Evolutionary conservation across 192 early-diverging fungal species (phyloP).

Genomic region (Gonapodya prolifera): DNA sequence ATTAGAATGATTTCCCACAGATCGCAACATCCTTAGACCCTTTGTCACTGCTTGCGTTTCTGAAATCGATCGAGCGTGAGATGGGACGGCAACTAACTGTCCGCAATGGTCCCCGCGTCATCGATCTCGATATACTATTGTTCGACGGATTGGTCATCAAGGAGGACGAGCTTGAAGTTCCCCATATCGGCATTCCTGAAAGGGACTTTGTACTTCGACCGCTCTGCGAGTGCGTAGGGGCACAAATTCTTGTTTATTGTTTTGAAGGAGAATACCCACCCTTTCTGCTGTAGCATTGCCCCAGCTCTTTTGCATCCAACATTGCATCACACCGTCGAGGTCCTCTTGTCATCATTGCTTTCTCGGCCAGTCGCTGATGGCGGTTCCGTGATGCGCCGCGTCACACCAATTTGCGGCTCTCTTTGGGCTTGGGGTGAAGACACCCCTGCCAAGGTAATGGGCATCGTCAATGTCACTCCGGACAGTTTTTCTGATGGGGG

Average conservation of each 20-base stretch:
- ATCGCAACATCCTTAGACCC: conserved; percentile 67
- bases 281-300: conserved; percentile 52
- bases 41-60: conserved; percentile 46
- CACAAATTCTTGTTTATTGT: neutral
- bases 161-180: conserved; percentile 59
- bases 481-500: conserved; percentile 97
- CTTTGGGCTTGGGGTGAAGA: conserved; percentile 47
- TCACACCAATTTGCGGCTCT: conserved; percentile 31
- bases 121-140: conserved; percentile 95
- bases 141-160: conserved; percentile 67
- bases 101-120: conserved; percentile 78
- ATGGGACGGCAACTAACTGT: conserved; percentile 62
- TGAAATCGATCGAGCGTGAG: conserved; percentile 74
- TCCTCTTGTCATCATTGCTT: conserved; percentile 47
- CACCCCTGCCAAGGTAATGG: conserved; percentile 69
- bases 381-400: conserved; percentile 32
- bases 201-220: conserved; percentile 91
- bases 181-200: conserved; percentile 77
- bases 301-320: conserved; percentile 78
- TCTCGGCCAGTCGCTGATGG: conserved; percentile 16
- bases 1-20: conserved; percentile 19
- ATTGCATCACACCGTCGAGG: conserved; percentile 60
- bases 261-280: neutral
- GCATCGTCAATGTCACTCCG: conserved; percentile 92
- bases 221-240: conserved; percentile 65